phyloP scores from a whole-genome alignment of 208 protist species.

The Wallacemonas sp. region DNA sequence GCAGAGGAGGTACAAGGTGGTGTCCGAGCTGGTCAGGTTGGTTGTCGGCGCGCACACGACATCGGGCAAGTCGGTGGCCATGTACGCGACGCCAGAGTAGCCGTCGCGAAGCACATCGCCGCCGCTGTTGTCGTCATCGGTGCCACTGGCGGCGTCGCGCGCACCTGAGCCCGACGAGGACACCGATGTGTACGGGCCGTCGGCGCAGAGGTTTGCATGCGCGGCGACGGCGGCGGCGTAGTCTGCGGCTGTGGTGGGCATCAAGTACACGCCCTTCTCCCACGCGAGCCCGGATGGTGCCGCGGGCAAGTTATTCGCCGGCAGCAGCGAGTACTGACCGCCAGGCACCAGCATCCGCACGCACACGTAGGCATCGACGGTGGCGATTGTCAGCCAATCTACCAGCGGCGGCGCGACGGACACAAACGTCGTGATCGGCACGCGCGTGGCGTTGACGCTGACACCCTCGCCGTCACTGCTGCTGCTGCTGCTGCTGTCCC shows the following conservation, averaged over 20 bases:
- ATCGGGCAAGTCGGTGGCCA: background rate
- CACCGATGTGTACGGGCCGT: background rate
- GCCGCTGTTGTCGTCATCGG: too few species aligned
- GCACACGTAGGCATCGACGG: conserved; percentile 17
- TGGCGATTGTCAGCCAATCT: conserved; percentile 7
- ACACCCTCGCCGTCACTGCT: background rate
- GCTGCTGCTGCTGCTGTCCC: background rate
- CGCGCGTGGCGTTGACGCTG: background rate
- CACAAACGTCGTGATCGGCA: conserved; percentile 13
- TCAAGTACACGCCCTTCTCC: conserved; percentile 28
- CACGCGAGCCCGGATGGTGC: background rate
- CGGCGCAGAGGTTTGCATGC: conserved; percentile 16
- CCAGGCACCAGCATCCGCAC: conserved; percentile 19
- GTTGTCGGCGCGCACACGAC: conserved; percentile 23
- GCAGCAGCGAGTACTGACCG: conserved; percentile 28
- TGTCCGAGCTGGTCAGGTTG: background rate
- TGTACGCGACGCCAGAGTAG: background rate
- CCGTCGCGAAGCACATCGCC: background rate
- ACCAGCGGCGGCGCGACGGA: conserved; percentile 20
- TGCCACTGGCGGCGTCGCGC: too few species aligned
- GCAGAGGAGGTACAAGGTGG: conserved; percentile 24
- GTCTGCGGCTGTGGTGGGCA: conserved; percentile 6
- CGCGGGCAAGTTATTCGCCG: background rate
- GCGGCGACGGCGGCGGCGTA: conserved; percentile 3
- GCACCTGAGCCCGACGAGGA: too few species aligned